Conservation (phyloP, 1,284 basidiomycete genomes). For the Trametes pubescens region DNA sequence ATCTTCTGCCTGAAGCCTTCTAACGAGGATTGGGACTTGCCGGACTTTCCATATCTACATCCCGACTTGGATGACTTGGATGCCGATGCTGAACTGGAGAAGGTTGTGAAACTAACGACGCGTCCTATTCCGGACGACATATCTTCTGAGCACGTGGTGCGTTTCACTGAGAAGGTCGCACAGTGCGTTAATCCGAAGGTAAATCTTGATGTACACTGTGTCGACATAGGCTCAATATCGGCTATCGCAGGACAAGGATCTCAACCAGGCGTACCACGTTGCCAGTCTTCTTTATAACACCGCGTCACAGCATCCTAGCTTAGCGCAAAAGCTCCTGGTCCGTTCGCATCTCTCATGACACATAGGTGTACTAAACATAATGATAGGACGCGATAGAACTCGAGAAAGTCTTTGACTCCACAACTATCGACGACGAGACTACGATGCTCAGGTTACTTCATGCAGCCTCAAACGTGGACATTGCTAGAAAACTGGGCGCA, state of each 20-base stretch:
- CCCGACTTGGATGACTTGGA: conserved; percentile 58
- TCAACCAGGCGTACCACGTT: conserved; percentile 59
- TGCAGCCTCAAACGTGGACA: conserved; percentile 68
- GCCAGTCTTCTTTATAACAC: conserved; percentile 66
- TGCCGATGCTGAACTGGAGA: conserved; percentile 61
- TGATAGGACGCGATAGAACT: conserved; percentile 64
- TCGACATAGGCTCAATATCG: background rate
- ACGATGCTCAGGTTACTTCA: conserved; percentile 64
- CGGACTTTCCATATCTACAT: conserved; percentile 74
- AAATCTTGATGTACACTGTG: conserved; percentile 10
- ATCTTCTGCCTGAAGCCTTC: conserved; percentile 80
- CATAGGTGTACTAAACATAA: background rate
- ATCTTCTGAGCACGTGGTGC: conserved; percentile 52
- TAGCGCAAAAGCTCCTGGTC: conserved; percentile 55
- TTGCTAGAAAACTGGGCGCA: conserved; percentile 56
- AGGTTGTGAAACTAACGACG: conserved; percentile 56
- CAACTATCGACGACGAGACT: conserved; percentile 57
- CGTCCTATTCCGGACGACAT: conserved; percentile 66
- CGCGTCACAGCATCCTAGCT: conserved; percentile 66
- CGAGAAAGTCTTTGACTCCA: conserved; percentile 58
- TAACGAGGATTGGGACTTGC: conserved; percentile 78
- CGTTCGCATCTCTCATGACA: conserved; percentile 6
- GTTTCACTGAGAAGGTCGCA: conserved; percentile 62
- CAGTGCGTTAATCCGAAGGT: conserved; percentile 64
- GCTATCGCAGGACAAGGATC: conserved; percentile 51